These are phyloP conservation scores for Ustilago shanxiensis DNA, from an alignment of 1,284 basidiomycete genomes.

Conservation along the genomic window DNA sequence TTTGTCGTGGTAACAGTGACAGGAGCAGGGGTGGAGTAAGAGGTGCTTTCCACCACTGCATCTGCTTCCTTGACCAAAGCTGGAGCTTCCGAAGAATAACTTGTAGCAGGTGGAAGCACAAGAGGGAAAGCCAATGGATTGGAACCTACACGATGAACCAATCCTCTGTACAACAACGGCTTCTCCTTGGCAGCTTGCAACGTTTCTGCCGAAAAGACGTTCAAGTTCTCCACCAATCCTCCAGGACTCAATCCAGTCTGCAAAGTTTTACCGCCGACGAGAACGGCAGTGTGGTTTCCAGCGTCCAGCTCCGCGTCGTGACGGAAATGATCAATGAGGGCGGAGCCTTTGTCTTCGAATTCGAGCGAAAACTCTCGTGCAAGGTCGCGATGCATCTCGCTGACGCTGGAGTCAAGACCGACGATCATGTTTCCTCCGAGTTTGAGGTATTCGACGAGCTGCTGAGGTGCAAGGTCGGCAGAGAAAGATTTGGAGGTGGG, in stretches of 20 bases:
- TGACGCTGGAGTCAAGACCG: conserved; percentile 77
- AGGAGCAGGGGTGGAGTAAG: conserved; percentile 35
- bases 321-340: conserved; percentile 72
- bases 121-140: conserved; percentile 88
- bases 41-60: conserved; percentile 22
- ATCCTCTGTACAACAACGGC: conserved; percentile 79
- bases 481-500: conserved; percentile 74
- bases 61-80: conserved; percentile 67
- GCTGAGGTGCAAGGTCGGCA: conserved; percentile 84
- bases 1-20: conserved; percentile 46
- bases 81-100: conserved; percentile 77
- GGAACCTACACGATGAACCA: conserved; percentile 79
- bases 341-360: conserved; percentile 71
- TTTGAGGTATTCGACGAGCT: conserved; percentile 80
- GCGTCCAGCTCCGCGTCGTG: conserved; percentile 44
- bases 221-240: conserved; percentile 63
- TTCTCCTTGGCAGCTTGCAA: conserved; percentile 72
- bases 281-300: conserved; percentile 60
- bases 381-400: conserved; percentile 73
- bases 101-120: conserved; percentile 77
- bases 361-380: conserved; percentile 75
- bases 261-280: conserved; percentile 43
- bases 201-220: conserved; percentile 66
- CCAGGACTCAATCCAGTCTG: conserved; percentile 23
- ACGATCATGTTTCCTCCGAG: conserved; percentile 83